Evolutionary conservation across 148 eudicot genomes (phyloP), one percentile per base, ranked within the genome.

Genomic region (Cornus controversa): DNA sequence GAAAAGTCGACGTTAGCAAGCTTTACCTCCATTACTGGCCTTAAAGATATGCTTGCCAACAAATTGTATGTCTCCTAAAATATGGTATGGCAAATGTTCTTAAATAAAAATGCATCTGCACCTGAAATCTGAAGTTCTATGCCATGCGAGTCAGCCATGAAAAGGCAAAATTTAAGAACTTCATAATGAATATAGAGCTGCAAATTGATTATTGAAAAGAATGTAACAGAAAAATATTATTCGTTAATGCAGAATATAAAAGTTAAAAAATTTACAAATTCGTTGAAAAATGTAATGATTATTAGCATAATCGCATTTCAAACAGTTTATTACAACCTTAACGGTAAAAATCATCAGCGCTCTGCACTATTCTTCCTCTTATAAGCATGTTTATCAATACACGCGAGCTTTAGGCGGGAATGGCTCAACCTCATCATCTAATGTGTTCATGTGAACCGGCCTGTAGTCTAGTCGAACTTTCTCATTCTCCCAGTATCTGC

Each of bases 351-450:
- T 65, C 54, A 36, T 40, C 5, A 4, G 8, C 45, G 45, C 10
- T 60, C 27, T 72, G 34, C 77, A 37, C 6, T 65, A 37, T n/a
- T 4, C n/a, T 23, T 53, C 42, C 40, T 15, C 69, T 50, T 14
- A 16, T n/a, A 63, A 23, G 45, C 45, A 29, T 37, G 9, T 9
- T n/a, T n/a, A 76, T 87, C 84, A 94, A 67, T 94, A 94, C 27
- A 94, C 98, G 80, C 98, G 91, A 60, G 98, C 98, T 80, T 90
- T 90, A 27, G 98, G 98, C 24, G 98, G 98, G 88, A 94, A 90
- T 10, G 98, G 23, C 82, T 92, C 98, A 10, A 94, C 50, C 76
- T 94, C 98, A 68, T 94, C 91, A 9, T 94, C 98, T 80, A 94
- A 79, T 18, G 98, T 94, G 84, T 94, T 85, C 97, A 92, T 76